Evolutionary conservation across 768 basidiomycete species (phyloP).

Genomic region (Amanita rubescens): DNA sequence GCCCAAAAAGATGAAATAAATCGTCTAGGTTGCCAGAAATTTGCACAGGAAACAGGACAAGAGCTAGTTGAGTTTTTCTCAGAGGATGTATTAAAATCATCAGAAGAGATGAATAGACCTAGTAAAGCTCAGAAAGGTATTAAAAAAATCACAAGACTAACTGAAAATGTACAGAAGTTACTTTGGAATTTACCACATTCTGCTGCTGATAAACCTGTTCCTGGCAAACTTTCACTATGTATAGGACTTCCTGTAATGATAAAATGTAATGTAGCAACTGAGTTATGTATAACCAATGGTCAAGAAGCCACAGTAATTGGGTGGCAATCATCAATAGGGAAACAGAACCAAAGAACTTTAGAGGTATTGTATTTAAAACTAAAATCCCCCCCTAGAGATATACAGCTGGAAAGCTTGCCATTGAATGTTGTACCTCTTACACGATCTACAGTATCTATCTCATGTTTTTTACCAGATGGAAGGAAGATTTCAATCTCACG

Average conservation of each 20-base stretch:
- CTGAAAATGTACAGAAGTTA: background rate
- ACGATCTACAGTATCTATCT: slow-evolving; percentile 1
- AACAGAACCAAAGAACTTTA: slow-evolving; percentile 12
- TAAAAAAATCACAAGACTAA: background rate
- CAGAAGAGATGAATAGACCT: background rate
- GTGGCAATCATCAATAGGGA: slow-evolving; percentile 15
- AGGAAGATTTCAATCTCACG: slow-evolving; percentile 10
- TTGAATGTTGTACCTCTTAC: slow-evolving; percentile 24
- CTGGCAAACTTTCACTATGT: slow-evolving; percentile 14
- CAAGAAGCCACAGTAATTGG: slow-evolving; percentile 20
- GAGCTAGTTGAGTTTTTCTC: slow-evolving; percentile 22
- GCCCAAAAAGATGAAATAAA: slow-evolving; percentile 25
- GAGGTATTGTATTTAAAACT: slow-evolving; percentile 24
- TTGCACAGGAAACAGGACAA: slow-evolving; percentile 23
- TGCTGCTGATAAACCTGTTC: background rate
- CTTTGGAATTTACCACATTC: slow-evolving; percentile 9
- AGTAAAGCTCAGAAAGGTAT: background rate
- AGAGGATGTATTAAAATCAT: slow-evolving; percentile 11
- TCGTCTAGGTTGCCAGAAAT: slow-evolving; percentile 16
- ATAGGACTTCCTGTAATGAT: slow-evolving; percentile 24
- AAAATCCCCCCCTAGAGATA: slow-evolving; percentile 14
- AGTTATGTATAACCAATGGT: slow-evolving; percentile 24
- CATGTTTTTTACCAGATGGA: slow-evolving; percentile 14
- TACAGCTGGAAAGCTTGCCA: slow-evolving; percentile 19
- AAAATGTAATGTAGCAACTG: slow-evolving; percentile 21